These are phyloP conservation scores for Penicillium corylophilum DNA, from an alignment of 2,329 filamentous ascomycete species.

Conservation along the genomic window DNA sequence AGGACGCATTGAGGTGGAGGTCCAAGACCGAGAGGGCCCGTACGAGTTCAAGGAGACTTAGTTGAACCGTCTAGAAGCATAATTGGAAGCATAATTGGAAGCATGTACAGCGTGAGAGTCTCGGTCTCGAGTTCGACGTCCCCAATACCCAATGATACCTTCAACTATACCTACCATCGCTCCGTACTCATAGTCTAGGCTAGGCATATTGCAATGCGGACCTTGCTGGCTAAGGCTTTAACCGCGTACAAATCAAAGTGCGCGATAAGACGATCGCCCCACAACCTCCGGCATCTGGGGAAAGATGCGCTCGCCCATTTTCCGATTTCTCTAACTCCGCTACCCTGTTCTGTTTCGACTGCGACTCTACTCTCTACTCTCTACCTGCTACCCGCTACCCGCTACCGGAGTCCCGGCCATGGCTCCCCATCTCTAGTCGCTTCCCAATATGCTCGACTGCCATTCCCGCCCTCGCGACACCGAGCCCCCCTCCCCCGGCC, in stretches of 20 bases:
- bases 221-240: slow-evolving; percentile 10
- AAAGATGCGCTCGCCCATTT: background rate
- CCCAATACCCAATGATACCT: no score
- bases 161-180: no score
- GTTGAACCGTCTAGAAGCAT: background rate
- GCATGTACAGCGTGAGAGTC: background rate
- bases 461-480: slow-evolving; percentile 9
- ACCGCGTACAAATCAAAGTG: slow-evolving; percentile 11
- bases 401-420: slow-evolving; percentile 7
- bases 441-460: slow-evolving; percentile 11
- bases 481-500: slow-evolving; percentile 1
- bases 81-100: no score
- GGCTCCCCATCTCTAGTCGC: background rate
- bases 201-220: no score
- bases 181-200: no score
- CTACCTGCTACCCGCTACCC: no score
- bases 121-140: no score
- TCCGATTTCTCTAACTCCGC: background rate
- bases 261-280: slow-evolving; percentile 12
- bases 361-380: background rate
- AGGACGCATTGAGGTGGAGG: slow-evolving; percentile 76
- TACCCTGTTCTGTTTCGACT: slow-evolving; percentile 1
- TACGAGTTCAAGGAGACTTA: slow-evolving; percentile 77
- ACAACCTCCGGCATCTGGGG: slow-evolving; percentile 6
- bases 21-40: slow-evolving; percentile 73